A percentile compares a stretch with the other conserved stretches of the same genome.
Conservation (phyloP, 306 rosid genomes). For the Abrus precatorius region DNA sequence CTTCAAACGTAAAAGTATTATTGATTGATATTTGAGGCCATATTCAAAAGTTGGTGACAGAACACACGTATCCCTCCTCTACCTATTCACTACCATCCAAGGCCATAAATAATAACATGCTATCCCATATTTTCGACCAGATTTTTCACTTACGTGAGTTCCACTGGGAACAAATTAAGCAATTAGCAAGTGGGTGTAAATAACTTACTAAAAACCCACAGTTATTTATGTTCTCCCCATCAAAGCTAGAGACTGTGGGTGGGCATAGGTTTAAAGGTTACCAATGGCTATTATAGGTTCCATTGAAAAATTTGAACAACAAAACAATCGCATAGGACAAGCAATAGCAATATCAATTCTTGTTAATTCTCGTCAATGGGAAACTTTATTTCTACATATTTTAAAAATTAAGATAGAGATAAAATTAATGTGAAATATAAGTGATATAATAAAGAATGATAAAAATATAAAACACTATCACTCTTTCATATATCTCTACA, state of each 20-base stretch:
- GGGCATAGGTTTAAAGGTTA: neutral
- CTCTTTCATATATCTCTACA: no score
- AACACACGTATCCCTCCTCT: neutral
- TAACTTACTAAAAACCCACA: conserved; percentile 1
- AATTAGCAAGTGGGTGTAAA: neutral
- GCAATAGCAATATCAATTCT: neutral
- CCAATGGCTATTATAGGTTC: neutral
- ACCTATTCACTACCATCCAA: neutral
- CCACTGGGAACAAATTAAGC: no score
- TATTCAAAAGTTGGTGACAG: no score
- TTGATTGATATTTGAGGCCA: neutral
- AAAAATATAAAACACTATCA: no score
- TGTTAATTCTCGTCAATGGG: no score
- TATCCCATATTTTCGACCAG: no score
- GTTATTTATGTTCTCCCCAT: neutral
- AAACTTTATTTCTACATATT: no score
- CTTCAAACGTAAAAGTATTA: neutral
- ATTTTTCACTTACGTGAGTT: no score
- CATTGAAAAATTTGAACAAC: neutral
- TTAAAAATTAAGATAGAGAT: no score
- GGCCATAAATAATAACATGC: neutral
- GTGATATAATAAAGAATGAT: no score
- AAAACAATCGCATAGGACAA: neutral
- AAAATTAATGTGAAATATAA: no score
- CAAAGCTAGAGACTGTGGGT: neutral